These are phyloP conservation scores for Globisporangium ultimum DNA, from an alignment of 352 stramenopile genomes.

Conservation along the genomic window DNA sequence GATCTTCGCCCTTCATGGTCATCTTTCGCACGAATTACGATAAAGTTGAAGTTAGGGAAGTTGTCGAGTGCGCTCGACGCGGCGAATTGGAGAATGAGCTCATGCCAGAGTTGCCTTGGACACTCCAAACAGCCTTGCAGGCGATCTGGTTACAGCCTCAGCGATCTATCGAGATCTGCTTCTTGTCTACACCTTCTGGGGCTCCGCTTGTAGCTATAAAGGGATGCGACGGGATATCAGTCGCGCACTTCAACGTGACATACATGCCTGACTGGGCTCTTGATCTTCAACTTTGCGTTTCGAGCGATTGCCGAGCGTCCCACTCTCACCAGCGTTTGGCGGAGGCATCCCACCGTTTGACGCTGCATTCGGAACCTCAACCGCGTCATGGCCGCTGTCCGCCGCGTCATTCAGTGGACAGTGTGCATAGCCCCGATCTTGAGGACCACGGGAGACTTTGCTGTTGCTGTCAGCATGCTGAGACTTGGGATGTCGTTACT, in stretches of 20 bases:
- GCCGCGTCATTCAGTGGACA: neutral
- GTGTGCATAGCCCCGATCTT: no score
- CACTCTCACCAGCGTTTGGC: neutral
- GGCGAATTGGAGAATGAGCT: constrained; percentile 23
- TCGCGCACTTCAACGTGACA: neutral
- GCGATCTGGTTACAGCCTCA: neutral
- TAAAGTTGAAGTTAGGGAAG: neutral
- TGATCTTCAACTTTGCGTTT: constrained; percentile 13
- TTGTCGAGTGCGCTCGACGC: neutral
- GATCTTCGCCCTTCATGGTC: neutral
- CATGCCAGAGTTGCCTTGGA: neutral
- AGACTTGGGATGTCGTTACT: neutral
- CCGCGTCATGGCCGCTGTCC: neutral
- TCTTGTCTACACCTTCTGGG: neutral
- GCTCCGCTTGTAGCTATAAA: neutral
- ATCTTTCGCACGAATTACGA: neutral
- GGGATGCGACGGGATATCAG: neutral
- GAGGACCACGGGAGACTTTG: no score
- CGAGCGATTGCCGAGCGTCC: neutral
- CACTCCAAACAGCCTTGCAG: neutral
- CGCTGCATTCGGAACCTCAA: neutral
- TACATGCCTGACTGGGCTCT: neutral
- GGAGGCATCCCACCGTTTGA: neutral
- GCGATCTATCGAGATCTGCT: neutral
- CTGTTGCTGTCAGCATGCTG: neutral